phyloP scores from a whole-genome alignment of 345 rosid genomes.

The Rhodamnia argentea region DNA sequence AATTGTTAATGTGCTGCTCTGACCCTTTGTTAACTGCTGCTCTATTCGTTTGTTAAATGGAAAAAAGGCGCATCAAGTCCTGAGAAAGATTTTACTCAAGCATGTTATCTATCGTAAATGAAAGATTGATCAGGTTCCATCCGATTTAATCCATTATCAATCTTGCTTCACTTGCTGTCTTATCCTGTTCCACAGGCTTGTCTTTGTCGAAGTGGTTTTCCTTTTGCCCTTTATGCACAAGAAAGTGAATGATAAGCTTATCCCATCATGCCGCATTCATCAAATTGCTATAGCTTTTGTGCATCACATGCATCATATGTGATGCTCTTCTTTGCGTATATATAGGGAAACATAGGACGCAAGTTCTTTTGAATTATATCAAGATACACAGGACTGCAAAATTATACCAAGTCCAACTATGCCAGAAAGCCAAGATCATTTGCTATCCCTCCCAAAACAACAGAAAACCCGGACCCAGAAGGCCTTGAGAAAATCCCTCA shows the following conservation, averaged over 20 bases:
- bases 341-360: background rate
- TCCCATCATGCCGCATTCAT: background rate
- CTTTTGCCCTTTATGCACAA: background rate
- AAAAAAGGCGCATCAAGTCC: background rate
- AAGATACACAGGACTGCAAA: background rate
- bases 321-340: background rate
- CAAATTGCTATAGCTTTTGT: background rate
- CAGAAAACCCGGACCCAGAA: slow-evolving; percentile 31
- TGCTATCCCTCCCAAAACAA: background rate
- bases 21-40: background rate
- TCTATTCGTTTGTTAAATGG: background rate
- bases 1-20: background rate
- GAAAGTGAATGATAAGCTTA: background rate
- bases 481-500: slow-evolving; percentile 35
- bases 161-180: background rate
- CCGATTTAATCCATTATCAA: background rate
- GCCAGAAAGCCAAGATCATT: background rate
- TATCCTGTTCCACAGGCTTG: background rate
- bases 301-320: background rate
- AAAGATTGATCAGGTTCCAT: background rate
- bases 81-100: background rate
- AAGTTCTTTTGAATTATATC: background rate
- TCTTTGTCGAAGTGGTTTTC: background rate
- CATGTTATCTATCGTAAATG: background rate
- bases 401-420: background rate